Percentiles rank a stretch among this genome's conserved stretches.
These are phyloP conservation scores for Penicillium lividum DNA, from an alignment of 495 filamentous ascomycete species.

Conservation along the genomic window DNA sequence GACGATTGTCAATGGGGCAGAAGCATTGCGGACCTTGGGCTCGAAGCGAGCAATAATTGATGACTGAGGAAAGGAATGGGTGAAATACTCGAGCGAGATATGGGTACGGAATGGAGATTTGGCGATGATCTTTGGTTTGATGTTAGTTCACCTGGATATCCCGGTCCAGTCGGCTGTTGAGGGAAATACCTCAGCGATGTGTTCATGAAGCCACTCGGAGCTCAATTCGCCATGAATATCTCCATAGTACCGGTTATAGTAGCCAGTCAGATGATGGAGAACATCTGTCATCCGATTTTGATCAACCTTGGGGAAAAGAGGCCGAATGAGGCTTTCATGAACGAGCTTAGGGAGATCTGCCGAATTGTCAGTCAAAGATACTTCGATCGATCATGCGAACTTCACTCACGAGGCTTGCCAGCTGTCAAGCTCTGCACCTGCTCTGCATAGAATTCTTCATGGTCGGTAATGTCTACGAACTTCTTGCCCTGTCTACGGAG, in stretches of 20 bases:
- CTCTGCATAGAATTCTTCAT: conserved; percentile 15
- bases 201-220: conserved; percentile 17
- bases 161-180: neutral
- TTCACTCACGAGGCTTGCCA: conserved; percentile 10
- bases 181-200: conserved; percentile 14
- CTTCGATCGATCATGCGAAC: neutral
- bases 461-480: conserved; percentile 17
- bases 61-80: conserved; percentile 18
- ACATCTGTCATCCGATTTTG: conserved; percentile 8
- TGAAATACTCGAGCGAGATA: conserved; percentile 20
- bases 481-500: conserved; percentile 13
- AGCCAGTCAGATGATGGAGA: conserved; percentile 16
- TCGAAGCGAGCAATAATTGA: conserved; percentile 19
- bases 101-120: conserved; percentile 13
- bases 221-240: conserved; percentile 14
- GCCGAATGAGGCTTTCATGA: conserved; percentile 12
- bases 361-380: neutral
- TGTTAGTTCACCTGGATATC: neutral
- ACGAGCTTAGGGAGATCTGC: conserved; percentile 14
- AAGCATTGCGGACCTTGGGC: conserved; percentile 17
- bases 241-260: conserved; percentile 16
- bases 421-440: conserved; percentile 6
- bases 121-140: conserved; percentile 9
- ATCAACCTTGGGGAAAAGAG: conserved; percentile 12
- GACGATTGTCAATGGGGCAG: conserved; percentile 15